Base-by-base conservation (phyloP, 2,329 filamentous ascomycete genomes). In the Triangularia setosa region DNA sequence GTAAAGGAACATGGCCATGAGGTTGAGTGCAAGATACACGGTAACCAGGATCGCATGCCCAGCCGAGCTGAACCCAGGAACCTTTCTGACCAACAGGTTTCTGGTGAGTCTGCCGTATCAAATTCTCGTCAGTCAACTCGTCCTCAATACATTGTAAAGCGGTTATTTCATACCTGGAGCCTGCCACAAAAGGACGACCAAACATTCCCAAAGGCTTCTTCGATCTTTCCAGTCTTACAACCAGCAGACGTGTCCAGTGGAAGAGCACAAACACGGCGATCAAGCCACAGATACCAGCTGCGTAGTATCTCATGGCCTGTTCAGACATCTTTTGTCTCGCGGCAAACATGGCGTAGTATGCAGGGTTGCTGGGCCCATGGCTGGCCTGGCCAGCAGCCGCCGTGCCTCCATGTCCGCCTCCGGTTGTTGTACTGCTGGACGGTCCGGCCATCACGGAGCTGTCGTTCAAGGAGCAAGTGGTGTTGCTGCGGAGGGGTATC, bases 11-110 rank as follows among this genome's bases (percentile, higher is more conserved):
- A 69, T 66, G 25, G 75, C 56, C 16, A 69, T 67, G 18, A 71
- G 57, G 64, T 76, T 76, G 66, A 75, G 70, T 18, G 62, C 72
- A 21, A 74, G 67, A 58, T 76, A 77, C 12, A 72, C 66, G 0
- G 68, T 60, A 2, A 76, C 72, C 2, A 76, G 64, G 7, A 76
- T 60, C 5, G 71, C 73, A 65, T 77, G 75, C 2, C 75, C 75
- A 1, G 72, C 70, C 3, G 75, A 77, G 30, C 70, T 71, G 64
- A 77, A 73, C 0, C 73, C 73, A 2, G 73, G 72, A 2, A 73
- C 66, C 53, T 71, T 73, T 8, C 73, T 70, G 27, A 76, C 67
- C 5, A 76, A 67, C 3, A 75, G 16, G 16, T 72, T 76, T 28
- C 75, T 72, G 7, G 66, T 60, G 9, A 67, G 61, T 52, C 73